These are phyloP conservation scores for Diplosphaera chodatii DNA, from an alignment of 139 green algal genomes.

Conservation along the genomic window DNA sequence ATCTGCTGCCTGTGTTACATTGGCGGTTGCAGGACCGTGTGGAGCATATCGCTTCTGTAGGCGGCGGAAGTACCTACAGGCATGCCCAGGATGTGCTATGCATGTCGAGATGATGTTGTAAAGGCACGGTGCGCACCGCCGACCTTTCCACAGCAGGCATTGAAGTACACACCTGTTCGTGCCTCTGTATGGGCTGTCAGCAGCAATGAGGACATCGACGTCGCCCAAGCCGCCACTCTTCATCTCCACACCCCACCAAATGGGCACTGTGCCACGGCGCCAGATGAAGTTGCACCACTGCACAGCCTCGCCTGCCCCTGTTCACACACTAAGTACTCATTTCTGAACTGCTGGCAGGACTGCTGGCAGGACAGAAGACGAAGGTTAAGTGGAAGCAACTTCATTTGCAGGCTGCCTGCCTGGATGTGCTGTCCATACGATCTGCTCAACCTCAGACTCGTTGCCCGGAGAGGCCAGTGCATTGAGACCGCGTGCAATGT, in stretches of 20 bases:
- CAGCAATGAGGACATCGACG: slow-evolving; percentile 80
- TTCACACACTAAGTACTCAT: no score
- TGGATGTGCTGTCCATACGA: slow-evolving; percentile 54
- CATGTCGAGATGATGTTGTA: no score
- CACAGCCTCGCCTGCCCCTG: slow-evolving; percentile 19
- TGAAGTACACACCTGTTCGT: slow-evolving; percentile 41
- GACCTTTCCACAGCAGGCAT: neutral
- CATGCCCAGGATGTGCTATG: neutral
- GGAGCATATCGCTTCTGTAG: slow-evolving; percentile 67
- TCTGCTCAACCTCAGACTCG: slow-evolving; percentile 95
- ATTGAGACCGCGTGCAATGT: slow-evolving; percentile 93
- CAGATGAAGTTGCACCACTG: slow-evolving; percentile 71
- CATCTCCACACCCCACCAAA: slow-evolving; percentile 59
- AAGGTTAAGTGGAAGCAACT: no score
- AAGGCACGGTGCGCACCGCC: no score
- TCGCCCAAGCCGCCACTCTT: slow-evolving; percentile 73
- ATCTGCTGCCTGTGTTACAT: no score
- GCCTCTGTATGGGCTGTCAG: slow-evolving; percentile 71
- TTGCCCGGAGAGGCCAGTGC: slow-evolving; percentile 80
- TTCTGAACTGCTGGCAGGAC: no score
- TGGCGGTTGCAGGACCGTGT: slow-evolving; percentile 15
- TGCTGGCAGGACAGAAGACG: no score
- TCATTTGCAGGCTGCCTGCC: neutral
- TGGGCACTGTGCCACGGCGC: slow-evolving; percentile 80
- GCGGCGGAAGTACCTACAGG: slow-evolving; percentile 64